These are phyloP conservation scores for Ulvella scutata DNA, from an alignment of 139 green algal genomes.

Conservation along the genomic window DNA sequence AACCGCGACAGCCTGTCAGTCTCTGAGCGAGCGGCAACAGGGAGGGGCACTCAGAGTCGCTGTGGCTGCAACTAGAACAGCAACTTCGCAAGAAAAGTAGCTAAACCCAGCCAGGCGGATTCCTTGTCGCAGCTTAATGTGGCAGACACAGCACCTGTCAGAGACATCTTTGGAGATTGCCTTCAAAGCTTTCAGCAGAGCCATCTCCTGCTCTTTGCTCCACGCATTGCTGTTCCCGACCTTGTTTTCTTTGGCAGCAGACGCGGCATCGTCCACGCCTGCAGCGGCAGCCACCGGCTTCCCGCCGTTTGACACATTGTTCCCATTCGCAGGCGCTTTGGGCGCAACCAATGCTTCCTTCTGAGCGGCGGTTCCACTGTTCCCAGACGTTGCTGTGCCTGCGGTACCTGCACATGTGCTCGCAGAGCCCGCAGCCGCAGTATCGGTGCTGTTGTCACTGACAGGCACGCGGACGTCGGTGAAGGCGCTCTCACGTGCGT, in stretches of 20 bases:
- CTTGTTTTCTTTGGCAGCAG: slow-evolving; percentile 2
- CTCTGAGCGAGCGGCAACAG: no score
- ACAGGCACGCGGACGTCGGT: not conserved
- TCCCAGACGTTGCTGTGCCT: not conserved
- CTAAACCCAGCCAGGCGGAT: no score
- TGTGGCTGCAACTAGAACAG: no score
- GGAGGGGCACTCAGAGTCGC: no score
- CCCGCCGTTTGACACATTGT: not conserved
- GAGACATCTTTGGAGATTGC: slow-evolving; percentile 56
- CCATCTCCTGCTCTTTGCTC: slow-evolving; percentile 68
- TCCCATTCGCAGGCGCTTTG: not conserved
- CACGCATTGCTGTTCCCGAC: slow-evolving; percentile 22
- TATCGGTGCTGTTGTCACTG: not conserved
- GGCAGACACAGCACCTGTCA: slow-evolving; percentile 17
- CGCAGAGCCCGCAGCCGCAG: not conserved
- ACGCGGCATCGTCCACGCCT: not conserved
- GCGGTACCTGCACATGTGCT: not conserved
- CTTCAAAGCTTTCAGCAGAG: slow-evolving; percentile 85
- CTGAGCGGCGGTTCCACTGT: not conserved
- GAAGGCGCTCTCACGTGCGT: not conserved
- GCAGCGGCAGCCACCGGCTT: slow-evolving; percentile 4
- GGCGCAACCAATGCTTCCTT: not conserved
- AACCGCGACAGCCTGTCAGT: no score
- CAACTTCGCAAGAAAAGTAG: no score
- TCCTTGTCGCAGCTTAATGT: no score